Conservation (phyloP, 495 filamentous ascomycete genomes). For the Thermothielavioides terrestris region DNA sequence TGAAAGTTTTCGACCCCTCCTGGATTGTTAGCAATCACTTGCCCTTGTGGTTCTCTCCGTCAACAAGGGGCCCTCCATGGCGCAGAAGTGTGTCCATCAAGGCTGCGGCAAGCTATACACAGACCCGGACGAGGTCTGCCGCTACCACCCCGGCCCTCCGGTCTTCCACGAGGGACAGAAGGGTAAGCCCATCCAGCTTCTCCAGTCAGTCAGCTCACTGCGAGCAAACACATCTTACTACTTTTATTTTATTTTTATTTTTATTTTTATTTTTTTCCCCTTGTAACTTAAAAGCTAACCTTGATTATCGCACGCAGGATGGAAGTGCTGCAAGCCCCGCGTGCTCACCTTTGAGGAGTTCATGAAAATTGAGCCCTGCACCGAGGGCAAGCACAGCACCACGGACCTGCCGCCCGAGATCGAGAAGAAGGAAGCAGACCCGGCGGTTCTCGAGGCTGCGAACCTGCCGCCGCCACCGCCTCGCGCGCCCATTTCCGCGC, state of each 20-base stretch:
- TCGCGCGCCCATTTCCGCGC: constrained; percentile 41
- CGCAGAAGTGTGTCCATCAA: constrained; percentile 91
- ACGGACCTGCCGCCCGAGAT: constrained; percentile 56
- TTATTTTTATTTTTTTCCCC: too few relatives aligned
- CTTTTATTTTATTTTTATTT: too few relatives aligned
- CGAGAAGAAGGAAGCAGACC: constrained; percentile 41
- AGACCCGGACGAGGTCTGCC: constrained; percentile 75
- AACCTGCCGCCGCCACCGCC: constrained; percentile 38
- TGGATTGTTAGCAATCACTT: too few relatives aligned
- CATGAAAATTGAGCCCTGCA: constrained; percentile 87
- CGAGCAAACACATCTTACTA: too few relatives aligned
- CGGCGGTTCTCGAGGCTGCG: constrained; percentile 25
- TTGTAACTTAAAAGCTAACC: constrained; percentile 9
- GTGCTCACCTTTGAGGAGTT: constrained; percentile 99
- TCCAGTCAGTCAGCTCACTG: background rate
- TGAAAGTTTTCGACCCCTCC: too few relatives aligned
- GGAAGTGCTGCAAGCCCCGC: constrained; percentile 99
- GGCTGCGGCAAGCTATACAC: constrained; percentile 85
- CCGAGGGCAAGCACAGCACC: constrained; percentile 84
- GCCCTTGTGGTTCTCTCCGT: too few relatives aligned
- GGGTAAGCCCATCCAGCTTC: constrained; percentile 53
- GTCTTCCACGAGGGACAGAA: constrained; percentile 99
- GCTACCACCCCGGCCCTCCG: constrained; percentile 88
- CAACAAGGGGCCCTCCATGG: too few relatives aligned
- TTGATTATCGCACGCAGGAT: constrained; percentile 49